phyloP scores from a whole-genome alignment of 2,329 filamentous ascomycete genomes.

The Monosporascus cannonballus region DNA sequence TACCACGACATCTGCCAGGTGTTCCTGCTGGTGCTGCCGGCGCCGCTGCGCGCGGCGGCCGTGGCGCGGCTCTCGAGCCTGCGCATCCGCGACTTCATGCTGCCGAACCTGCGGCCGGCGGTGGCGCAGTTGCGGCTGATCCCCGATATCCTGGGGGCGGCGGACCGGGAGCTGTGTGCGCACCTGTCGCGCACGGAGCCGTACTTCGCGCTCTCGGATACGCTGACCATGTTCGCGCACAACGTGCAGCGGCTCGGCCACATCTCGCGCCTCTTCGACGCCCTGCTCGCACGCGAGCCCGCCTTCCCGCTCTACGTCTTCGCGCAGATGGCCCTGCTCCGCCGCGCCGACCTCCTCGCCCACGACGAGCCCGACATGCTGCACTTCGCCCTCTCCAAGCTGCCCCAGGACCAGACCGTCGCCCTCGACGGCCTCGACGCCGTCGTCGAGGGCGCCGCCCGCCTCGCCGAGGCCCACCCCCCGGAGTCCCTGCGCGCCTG shows the following conservation, averaged over 20 bases:
- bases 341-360: slow-evolving; percentile 74
- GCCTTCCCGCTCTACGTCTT: slow-evolving; percentile 88
- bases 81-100: slow-evolving; percentile 95
- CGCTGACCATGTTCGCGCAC: slow-evolving; percentile 92
- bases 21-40: slow-evolving; percentile 75
- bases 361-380: slow-evolving; percentile 88
- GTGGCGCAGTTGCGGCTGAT: slow-evolving; percentile 82
- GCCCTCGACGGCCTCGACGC: slow-evolving; percentile 70
- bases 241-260: slow-evolving; percentile 86
- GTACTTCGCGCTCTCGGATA: slow-evolving; percentile 90
- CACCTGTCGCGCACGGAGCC: slow-evolving; percentile 78
- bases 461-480: slow-evolving; percentile 60
- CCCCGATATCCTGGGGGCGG: slow-evolving; percentile 68
- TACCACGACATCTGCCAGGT: slow-evolving; percentile 99
- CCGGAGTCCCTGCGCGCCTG: slow-evolving; percentile 69
- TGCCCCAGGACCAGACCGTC: slow-evolving; percentile 57
- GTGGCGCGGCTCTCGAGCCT: slow-evolving; percentile 80
- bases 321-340: slow-evolving; percentile 76
- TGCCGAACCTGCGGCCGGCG: slow-evolving; percentile 76
- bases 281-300: slow-evolving; percentile 80
- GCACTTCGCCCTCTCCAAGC: slow-evolving; percentile 78
- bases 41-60: slow-evolving; percentile 51
- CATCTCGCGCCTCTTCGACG: slow-evolving; percentile 89
- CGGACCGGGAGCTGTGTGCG: slow-evolving; percentile 63
- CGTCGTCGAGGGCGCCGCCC: slow-evolving; percentile 61